phyloP scores from a whole-genome alignment of 1,139 yeast genomes.

The Diutina rugosa region DNA sequence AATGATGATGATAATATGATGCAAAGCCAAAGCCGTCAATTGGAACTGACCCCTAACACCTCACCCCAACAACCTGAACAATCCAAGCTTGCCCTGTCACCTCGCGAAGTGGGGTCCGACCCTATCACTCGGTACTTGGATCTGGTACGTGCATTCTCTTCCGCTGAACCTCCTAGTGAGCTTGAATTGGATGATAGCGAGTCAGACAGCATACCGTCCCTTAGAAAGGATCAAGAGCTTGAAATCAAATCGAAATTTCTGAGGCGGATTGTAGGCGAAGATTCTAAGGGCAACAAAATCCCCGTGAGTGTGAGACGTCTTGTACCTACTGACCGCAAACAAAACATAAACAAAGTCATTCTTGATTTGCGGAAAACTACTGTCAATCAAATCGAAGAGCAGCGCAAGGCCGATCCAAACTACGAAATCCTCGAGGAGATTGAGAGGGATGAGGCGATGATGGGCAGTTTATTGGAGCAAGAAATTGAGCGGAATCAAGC shows the following conservation, averaged over 20 bases:
- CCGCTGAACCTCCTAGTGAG: neutral
- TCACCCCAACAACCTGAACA: neutral
- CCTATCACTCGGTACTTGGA: neutral
- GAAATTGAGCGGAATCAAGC: conserved; percentile 44
- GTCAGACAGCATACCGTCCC: neutral
- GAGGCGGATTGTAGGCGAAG: neutral
- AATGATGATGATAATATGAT: neutral
- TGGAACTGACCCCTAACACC: neutral
- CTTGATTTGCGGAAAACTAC: neutral
- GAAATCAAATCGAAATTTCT: neutral
- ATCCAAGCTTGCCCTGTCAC: neutral
- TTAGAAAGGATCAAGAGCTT: neutral
- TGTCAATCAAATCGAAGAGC: neutral
- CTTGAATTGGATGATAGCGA: neutral
- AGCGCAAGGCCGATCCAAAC: neutral
- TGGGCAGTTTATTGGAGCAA: conserved; percentile 33
- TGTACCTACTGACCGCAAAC: neutral
- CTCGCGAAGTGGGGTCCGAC: neutral
- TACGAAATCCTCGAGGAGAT: neutral
- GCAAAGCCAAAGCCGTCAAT: neutral
- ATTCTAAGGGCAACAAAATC: neutral
- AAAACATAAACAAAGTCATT: neutral
- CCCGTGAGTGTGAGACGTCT: neutral
- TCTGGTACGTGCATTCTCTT: neutral
- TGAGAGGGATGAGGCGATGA: neutral